Evolutionary conservation across 305 asterid species (phyloP), one percentile per base, ranked within the genome.

Genomic region (Coffea humblotiana): DNA sequence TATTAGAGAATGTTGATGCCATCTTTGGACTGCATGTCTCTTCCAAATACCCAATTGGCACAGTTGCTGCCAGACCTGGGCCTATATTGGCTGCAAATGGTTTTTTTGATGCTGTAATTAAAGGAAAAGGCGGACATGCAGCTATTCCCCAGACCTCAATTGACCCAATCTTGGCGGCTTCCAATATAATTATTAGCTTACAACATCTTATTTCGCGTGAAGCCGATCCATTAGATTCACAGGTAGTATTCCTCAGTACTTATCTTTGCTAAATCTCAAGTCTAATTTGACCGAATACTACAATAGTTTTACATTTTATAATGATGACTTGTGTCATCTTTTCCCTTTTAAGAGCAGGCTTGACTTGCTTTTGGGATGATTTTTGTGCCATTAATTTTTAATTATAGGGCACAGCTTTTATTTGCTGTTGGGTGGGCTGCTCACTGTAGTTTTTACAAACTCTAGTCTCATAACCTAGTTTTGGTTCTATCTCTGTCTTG

Each of bases 101-200:
- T 15, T 87, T 90, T 73, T 91, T 91, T 66, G 91, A 89, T 76
- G 96, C 91, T 2, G 86, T 80, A 65, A 85, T 92, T 63, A 82
- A 75, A 15, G 97, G 96, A 27, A 92, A 91, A 86, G 96, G 96
- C 11, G 96, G 97, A 60, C 96, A 92, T 83, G 96, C 92, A 2
- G 96, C 94, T 47, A 75, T 88, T 80, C 97, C 97, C 8, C 97
- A 92, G 72, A 82, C 84, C 6, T 48, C 93, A 47, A 83, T 87
- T 18, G 96, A 92, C 85, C 97, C 94, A 7, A 87, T 92, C 37
- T 48, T 90, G 72, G 94, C 95, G 72, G 78, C 87, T 79, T 89
- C 97, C n/a, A 88, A 80, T 70, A 84, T 88, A 40, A 73, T 92
- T 78, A 78, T 90, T 75, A 90, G 88, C 65, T 86, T 92, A 77